Conservation (phyloP, 108 stramenopile species). For the Seminavis robusta region DNA sequence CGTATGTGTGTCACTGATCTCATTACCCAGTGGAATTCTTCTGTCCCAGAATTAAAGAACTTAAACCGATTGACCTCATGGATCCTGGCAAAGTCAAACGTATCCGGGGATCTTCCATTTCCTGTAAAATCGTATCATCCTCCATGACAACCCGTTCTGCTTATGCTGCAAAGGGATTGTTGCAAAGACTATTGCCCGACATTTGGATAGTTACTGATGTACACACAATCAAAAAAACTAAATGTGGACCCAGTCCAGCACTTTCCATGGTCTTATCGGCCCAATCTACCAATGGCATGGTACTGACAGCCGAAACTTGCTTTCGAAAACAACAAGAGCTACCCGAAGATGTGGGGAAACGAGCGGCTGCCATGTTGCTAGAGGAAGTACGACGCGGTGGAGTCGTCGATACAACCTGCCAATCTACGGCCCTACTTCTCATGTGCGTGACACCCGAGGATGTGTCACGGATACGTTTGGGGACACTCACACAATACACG, state of each 20-base stretch:
- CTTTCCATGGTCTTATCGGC: slow-evolving; percentile 77
- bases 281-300: slow-evolving; percentile 86
- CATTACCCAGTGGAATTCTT: slow-evolving; percentile 74
- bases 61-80: slow-evolving; percentile 75
- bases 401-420: slow-evolving; percentile 87
- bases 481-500: slow-evolving; percentile 71
- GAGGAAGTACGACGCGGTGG: slow-evolving; percentile 93
- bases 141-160: slow-evolving; percentile 90
- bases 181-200: slow-evolving; percentile 88
- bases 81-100: slow-evolving; percentile 95
- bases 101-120: slow-evolving; percentile 91
- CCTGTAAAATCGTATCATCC: slow-evolving; percentile 88
- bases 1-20: no score
- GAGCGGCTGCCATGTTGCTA: slow-evolving; percentile 80
- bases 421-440: slow-evolving; percentile 86
- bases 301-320: slow-evolving; percentile 83
- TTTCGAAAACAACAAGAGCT: slow-evolving; percentile 52
- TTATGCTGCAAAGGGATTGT: slow-evolving; percentile 88
- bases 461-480: slow-evolving; percentile 83
- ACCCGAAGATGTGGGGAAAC: slow-evolving; percentile 93
- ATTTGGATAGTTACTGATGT: slow-evolving; percentile 97
- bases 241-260: slow-evolving; percentile 84
- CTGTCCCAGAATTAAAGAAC: slow-evolving; percentile 87
- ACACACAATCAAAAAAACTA: slow-evolving; percentile 58
- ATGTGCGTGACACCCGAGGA: slow-evolving; percentile 98